Evolutionary conservation across 139 green algal species (phyloP).

Genomic region (Astrephomene gubernaculifera): DNA sequence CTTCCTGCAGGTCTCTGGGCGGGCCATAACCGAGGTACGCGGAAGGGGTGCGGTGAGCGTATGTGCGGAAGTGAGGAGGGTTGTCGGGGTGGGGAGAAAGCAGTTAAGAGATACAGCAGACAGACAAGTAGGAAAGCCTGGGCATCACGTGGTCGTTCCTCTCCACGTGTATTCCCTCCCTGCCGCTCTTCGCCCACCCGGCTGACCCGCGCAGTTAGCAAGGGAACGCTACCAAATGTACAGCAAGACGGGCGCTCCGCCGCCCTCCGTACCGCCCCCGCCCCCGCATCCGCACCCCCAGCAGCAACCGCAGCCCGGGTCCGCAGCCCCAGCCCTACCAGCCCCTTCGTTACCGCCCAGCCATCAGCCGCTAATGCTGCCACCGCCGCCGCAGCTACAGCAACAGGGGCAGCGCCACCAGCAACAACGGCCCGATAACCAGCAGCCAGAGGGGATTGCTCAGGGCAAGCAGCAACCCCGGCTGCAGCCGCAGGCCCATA

Average conservation of each 20-base stretch:
- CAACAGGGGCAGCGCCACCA: not conserved
- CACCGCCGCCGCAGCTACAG: not conserved
- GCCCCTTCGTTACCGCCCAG: too few relatives aligned
- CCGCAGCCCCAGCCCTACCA: too few relatives aligned
- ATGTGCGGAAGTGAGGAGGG: not conserved
- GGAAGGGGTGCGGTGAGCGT: not conserved
- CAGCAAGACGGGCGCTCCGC: not conserved
- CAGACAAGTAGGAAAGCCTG: not conserved
- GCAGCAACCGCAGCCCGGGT: too few relatives aligned
- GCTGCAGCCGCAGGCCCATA: too few relatives aligned
- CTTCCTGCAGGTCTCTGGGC: constrained; percentile 73
- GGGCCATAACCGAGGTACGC: constrained; percentile 56
- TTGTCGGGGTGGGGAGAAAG: too few relatives aligned
- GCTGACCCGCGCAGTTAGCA: not conserved
- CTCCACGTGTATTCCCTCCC: not conserved
- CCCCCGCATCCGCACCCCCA: too few relatives aligned
- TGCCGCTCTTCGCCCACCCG: not conserved
- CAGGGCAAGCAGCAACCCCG: not conserved
- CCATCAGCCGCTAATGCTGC: too few relatives aligned
- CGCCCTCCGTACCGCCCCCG: too few relatives aligned
- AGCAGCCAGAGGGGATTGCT: not conserved
- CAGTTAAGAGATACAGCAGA: too few relatives aligned
- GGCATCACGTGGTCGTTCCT: not conserved
- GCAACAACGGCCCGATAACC: not conserved
- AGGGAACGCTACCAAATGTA: not conserved